These are phyloP conservation scores for Lasiosphaeria hispida DNA, from an alignment of 495 filamentous ascomycete species.

Conservation along the genomic window DNA sequence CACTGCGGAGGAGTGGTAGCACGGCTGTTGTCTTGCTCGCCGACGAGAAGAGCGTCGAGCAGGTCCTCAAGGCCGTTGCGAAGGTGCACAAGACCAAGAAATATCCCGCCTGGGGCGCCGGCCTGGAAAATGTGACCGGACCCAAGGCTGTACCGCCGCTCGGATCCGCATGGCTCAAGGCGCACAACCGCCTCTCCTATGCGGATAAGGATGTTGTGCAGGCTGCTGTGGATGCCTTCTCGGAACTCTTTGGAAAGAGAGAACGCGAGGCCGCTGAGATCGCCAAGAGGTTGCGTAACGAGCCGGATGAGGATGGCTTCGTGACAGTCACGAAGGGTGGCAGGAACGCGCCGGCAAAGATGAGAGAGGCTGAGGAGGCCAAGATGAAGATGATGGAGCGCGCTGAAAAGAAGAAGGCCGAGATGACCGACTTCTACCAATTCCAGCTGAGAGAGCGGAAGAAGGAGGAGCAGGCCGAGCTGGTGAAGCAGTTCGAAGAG, in stretches of 20 bases:
- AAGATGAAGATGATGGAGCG: conserved; percentile 72
- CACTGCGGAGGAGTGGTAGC: conserved; percentile 66
- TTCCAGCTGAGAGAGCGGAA: conserved; percentile 89
- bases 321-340: conserved; percentile 83
- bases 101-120: conserved; percentile 60
- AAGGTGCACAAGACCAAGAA: conserved; percentile 58
- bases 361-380: conserved; percentile 70
- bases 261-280: conserved; percentile 65
- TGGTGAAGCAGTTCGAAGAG: conserved; percentile 64
- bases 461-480: conserved; percentile 73
- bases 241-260: conserved; percentile 64
- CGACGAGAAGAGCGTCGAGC: conserved; percentile 70
- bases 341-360: conserved; percentile 66
- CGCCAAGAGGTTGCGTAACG: conserved; percentile 61
- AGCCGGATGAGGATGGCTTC: conserved; percentile 94
- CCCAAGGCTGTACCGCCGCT: conserved; percentile 52
- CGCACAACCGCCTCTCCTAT: conserved; percentile 66
- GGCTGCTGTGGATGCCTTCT: conserved; percentile 73
- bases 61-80: conserved; percentile 68
- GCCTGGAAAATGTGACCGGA: conserved; percentile 39
- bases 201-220: conserved; percentile 64
- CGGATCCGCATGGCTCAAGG: conserved; percentile 60
- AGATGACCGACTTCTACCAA: conserved; percentile 80
- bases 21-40: conserved; percentile 80
- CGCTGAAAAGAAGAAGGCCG: conserved; percentile 60